Percentiles rank a stretch among this genome's conserved stretches.
phyloP scores from a whole-genome alignment of 176 grass and related monocot species.

The Eremochloa ophiuroides region DNA sequence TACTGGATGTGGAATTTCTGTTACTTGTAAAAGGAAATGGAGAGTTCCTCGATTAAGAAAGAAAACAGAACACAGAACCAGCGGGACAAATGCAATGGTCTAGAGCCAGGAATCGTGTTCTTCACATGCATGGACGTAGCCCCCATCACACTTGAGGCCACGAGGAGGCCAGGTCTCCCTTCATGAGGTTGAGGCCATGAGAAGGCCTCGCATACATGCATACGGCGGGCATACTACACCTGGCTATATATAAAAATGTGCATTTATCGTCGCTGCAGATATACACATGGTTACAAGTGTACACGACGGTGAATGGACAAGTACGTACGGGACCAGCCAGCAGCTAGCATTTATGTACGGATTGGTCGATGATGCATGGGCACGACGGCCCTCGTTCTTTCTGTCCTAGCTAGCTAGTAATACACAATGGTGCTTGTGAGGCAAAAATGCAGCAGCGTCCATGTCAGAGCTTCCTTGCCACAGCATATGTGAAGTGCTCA shows the following conservation, averaged over 20 bases:
- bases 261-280: neutral
- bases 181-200: no score
- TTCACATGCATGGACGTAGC: neutral
- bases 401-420: neutral
- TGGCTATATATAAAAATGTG: neutral
- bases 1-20: no score
- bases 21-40: no score
- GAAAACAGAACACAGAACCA: no score
- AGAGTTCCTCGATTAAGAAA: no score
- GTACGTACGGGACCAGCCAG: neutral
- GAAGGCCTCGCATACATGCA: neutral
- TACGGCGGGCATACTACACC: no score
- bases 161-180: neutral
- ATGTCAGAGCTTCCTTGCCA: neutral
- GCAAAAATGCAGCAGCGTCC: neutral
- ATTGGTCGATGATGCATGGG: neutral
- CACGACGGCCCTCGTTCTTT: neutral
- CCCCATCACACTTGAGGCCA: slow-evolving; percentile 6
- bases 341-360: slow-evolving; percentile 18
- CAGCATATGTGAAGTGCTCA: neutral
- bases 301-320: neutral
- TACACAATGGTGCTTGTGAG: neutral
- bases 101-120: neutral
- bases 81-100: neutral
- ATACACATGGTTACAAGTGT: neutral